Evolutionary conservation across 495 filamentous ascomycete genomes (phyloP).

Genomic region (Cercophora newfieldiana): DNA sequence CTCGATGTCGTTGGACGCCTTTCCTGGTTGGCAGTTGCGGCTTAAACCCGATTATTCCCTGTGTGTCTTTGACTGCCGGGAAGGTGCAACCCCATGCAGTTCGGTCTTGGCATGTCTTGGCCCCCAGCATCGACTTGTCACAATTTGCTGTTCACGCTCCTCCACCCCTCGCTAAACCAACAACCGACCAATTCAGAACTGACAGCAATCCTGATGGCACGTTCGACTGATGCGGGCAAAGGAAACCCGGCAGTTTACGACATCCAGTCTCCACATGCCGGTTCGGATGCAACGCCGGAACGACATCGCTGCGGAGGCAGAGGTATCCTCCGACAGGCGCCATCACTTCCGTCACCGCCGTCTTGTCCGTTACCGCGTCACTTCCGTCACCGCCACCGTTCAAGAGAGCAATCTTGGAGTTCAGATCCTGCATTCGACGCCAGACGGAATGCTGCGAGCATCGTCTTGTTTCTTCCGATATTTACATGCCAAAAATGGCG

Average conservation of each 20-base stretch:
- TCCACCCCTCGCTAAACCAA: neutral
- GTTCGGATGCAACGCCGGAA: neutral
- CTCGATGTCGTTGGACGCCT: neutral
- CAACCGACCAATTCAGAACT: neutral
- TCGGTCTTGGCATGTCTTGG: constrained; percentile 2
- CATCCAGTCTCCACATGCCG: neutral
- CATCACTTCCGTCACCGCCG: neutral
- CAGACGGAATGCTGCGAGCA: neutral
- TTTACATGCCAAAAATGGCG: constrained; percentile 19
- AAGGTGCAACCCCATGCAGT: constrained; percentile 1
- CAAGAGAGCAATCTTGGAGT: neutral
- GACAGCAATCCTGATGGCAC: neutral
- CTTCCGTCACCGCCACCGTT: too few species aligned
- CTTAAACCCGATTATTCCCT: constrained; percentile 15
- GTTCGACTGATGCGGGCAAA: neutral
- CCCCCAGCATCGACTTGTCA: too few species aligned
- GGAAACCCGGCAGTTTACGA: neutral
- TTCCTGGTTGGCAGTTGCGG: neutral
- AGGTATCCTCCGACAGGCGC: neutral
- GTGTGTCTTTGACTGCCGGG: neutral
- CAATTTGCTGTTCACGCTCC: neutral
- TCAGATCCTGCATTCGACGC: neutral
- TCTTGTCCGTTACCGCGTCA: too few species aligned
- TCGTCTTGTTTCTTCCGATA: constrained; percentile 16
- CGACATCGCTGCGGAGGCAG: neutral